phyloP scores from a whole-genome alignment of 345 rosid species.

The Lumnitzera racemosa region DNA sequence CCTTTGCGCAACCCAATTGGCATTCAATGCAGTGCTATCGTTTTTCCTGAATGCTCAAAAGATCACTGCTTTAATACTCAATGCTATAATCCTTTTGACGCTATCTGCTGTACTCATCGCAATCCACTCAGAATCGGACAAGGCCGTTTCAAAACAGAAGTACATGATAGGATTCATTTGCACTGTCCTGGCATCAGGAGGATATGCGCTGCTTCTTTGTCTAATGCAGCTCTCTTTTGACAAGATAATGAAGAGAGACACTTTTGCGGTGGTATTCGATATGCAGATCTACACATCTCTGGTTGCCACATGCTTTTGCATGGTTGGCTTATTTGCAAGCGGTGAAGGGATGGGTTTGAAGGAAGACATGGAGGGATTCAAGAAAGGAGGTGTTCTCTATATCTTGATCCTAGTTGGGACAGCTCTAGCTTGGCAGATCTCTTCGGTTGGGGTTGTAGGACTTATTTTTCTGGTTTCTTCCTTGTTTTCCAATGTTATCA shows the following conservation, averaged over 20 bases:
- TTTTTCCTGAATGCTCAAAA: constrained; percentile 34
- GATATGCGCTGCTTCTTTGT: constrained; percentile 30
- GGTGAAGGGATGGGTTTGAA: constrained; percentile 24
- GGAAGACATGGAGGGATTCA: constrained; percentile 26
- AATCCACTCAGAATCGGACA: constrained; percentile 12
- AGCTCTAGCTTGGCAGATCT: constrained; percentile 29
- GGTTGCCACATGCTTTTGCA: constrained; percentile 20
- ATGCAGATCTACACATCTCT: constrained; percentile 48
- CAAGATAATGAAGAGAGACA: constrained; percentile 20
- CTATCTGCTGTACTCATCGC: constrained; percentile 31
- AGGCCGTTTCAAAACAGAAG: constrained; percentile 10
- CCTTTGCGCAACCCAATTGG: constrained; percentile 40
- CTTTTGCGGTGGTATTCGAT: constrained; percentile 26
- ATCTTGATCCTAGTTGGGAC: constrained; percentile 24
- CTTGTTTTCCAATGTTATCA: constrained; percentile 28
- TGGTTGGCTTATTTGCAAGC: constrained; percentile 28
- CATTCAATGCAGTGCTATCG: constrained; percentile 28
- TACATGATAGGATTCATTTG: constrained; percentile 20
- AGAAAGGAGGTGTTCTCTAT: constrained; percentile 17
- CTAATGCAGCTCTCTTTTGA: constrained; percentile 31
- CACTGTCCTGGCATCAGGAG: constrained; percentile 30
- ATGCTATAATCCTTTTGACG: constrained; percentile 28
- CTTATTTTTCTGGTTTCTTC: constrained; percentile 29
- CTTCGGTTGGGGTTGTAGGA: constrained; percentile 21
- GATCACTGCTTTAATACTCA: constrained; percentile 37